phyloP scores from a whole-genome alignment of 2,329 filamentous ascomycete genomes.

The Blastomyces percursus region DNA sequence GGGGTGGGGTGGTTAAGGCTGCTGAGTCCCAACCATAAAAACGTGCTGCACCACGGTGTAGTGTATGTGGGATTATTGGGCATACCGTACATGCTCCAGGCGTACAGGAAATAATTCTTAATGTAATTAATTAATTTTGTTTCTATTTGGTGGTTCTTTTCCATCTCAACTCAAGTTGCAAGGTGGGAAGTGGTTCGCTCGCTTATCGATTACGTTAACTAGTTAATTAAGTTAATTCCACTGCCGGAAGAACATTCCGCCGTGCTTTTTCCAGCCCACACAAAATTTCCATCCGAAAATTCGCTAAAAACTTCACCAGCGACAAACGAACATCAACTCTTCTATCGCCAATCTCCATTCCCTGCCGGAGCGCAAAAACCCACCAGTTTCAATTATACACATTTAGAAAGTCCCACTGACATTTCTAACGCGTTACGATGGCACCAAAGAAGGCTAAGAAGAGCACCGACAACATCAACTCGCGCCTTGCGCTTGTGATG shows the following conservation, averaged over 20 bases:
- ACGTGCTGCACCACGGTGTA: too few relatives aligned
- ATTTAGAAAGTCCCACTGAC: constrained; percentile 12
- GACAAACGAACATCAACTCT: background rate
- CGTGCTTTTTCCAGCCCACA: background rate
- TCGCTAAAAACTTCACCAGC: background rate
- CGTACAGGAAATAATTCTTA: too few relatives aligned
- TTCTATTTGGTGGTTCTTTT: too few relatives aligned
- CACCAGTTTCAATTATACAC: constrained; percentile 10
- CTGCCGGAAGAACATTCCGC: background rate
- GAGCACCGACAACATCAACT: constrained; percentile 70
- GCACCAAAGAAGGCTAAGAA: constrained; percentile 61
- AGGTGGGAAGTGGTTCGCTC: too few relatives aligned
- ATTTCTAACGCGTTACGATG: constrained; percentile 44
- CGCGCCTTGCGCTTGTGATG: constrained; percentile 58
- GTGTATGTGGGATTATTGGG: too few relatives aligned
- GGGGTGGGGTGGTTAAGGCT: too few relatives aligned
- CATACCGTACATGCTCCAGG: too few relatives aligned
- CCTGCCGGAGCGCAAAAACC: constrained; percentile 29
- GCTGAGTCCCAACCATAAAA: too few relatives aligned
- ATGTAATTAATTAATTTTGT: too few relatives aligned
- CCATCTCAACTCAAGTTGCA: too few relatives aligned
- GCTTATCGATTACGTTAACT: too few relatives aligned
- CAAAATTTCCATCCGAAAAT: background rate
- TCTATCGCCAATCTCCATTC: background rate
- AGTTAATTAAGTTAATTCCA: too few relatives aligned